Evolutionary conservation across 805 yeast species (phyloP).

Genomic region (Schwanniomyces pseudopolymorphus): DNA sequence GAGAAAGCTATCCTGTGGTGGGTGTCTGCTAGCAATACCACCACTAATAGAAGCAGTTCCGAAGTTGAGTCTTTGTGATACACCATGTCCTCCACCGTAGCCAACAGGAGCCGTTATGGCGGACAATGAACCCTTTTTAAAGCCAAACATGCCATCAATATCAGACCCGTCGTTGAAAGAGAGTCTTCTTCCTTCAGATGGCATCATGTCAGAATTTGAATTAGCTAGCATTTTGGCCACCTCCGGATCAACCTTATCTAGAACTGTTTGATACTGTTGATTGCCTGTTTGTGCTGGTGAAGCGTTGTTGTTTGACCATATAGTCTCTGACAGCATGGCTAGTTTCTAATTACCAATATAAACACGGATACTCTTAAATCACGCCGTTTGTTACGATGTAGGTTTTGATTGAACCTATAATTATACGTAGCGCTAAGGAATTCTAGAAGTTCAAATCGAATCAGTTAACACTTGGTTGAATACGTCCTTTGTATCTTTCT

Average conservation of each 20-base stretch:
- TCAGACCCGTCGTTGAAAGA: conserved; percentile 46
- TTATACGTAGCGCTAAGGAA: not conserved
- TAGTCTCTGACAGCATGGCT: conserved; percentile 40
- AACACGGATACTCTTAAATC: not conserved
- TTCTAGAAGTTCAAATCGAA: not conserved
- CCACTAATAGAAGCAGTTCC: conserved; percentile 65
- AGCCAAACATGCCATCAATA: conserved; percentile 44
- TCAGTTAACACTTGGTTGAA: not conserved
- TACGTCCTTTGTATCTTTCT: not conserved
- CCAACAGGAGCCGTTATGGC: conserved; percentile 49
- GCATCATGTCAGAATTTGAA: conserved; percentile 8
- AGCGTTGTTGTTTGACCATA: conserved; percentile 38
- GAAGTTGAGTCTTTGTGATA: conserved; percentile 33
- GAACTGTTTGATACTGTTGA: conserved; percentile 29
- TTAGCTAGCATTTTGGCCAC: conserved; percentile 32
- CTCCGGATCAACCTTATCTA: conserved; percentile 43
- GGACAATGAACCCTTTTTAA: conserved; percentile 47
- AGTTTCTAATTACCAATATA: not conserved
- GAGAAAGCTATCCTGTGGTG: conserved; percentile 50
- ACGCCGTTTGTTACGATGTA: not conserved
- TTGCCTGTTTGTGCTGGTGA: conserved; percentile 15
- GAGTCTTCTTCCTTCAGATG: conserved; percentile 29
- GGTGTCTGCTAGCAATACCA: conserved; percentile 48
- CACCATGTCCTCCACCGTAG: conserved; percentile 17
- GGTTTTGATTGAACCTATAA: not conserved